Percentiles rank a stretch among this genome's conserved stretches.
Conservation (phyloP, 2,329 filamentous ascomycete species). For the Teratosphaeria destructans region DNA sequence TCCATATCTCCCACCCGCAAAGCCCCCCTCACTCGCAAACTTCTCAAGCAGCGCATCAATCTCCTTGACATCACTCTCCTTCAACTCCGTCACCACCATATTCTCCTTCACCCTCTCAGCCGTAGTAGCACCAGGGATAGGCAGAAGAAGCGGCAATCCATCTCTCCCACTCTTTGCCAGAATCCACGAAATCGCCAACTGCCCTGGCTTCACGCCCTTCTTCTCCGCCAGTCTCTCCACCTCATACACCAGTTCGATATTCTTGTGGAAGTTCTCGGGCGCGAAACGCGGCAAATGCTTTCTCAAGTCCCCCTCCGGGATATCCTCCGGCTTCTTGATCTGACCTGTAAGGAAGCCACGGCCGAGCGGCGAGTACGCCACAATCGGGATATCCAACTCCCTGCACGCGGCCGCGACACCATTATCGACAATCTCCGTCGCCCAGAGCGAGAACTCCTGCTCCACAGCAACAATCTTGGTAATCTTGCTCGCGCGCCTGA, state of each 20-base stretch:
- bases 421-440: constrained; percentile 47
- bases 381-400: constrained; percentile 56
- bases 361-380: constrained; percentile 64
- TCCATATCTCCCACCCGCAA: constrained; percentile 34
- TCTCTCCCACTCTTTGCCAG: constrained; percentile 30
- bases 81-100: constrained; percentile 30
- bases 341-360: constrained; percentile 48
- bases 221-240: constrained; percentile 48
- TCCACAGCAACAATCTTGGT: constrained; percentile 50
- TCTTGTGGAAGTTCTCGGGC: constrained; percentile 51
- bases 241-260: constrained; percentile 50
- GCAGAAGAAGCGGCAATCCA: constrained; percentile 36
- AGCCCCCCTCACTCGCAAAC: constrained; percentile 31
- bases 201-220: constrained; percentile 42
- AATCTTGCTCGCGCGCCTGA: constrained; percentile 40
- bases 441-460: constrained; percentile 50
- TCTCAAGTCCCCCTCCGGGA: constrained; percentile 43
- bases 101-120: constrained; percentile 32
- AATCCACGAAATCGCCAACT: constrained; percentile 43
- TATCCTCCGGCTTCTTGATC: constrained; percentile 42
- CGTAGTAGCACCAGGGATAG: constrained; percentile 33
- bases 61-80: constrained; percentile 39
- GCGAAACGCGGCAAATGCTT: constrained; percentile 48
- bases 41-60: constrained; percentile 42
- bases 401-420: constrained; percentile 46